Conservation (phyloP, 768 basidiomycete species). For the Clitopilus hobsonii region DNA sequence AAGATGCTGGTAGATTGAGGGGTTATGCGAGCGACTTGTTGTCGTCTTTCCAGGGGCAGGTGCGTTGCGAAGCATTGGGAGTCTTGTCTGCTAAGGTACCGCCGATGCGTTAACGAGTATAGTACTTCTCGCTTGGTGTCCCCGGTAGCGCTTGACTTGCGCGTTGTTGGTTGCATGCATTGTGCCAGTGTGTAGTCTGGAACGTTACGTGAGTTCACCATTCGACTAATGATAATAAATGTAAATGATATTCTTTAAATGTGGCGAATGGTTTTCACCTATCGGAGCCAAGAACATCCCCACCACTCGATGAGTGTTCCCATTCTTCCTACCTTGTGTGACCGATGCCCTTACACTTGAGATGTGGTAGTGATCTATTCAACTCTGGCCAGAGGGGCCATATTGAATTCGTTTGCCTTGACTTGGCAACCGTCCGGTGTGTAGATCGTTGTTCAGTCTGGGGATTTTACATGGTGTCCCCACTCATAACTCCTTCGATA, state of each 20-base stretch:
- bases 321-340: neutral
- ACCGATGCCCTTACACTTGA: neutral
- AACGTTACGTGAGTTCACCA: conserved; percentile 53
- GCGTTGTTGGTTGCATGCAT: neutral
- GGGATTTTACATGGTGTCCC: neutral
- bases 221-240: conserved; percentile 40
- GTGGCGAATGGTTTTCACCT: too few relatives aligned
- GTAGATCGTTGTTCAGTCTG: neutral
- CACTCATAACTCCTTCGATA: neutral
- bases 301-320: neutral
- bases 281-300: neutral
- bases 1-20: conserved; percentile 72
- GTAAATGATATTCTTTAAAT: conserved; percentile 46
- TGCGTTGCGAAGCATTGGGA: conserved; percentile 56
- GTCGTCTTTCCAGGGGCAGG: conserved; percentile 41
- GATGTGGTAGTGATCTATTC: neutral
- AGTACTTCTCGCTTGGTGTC: conserved; percentile 12
- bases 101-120: conserved; percentile 26
- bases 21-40: conserved; percentile 17
- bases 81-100: conserved; percentile 40
- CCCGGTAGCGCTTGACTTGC: conserved; percentile 1
- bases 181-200: neutral
- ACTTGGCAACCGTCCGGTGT: neutral
- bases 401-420: too few relatives aligned
- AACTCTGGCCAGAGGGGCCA: neutral